phyloP scores from a whole-genome alignment of 1,139 yeast genomes.

The Geotrichum reessii region DNA sequence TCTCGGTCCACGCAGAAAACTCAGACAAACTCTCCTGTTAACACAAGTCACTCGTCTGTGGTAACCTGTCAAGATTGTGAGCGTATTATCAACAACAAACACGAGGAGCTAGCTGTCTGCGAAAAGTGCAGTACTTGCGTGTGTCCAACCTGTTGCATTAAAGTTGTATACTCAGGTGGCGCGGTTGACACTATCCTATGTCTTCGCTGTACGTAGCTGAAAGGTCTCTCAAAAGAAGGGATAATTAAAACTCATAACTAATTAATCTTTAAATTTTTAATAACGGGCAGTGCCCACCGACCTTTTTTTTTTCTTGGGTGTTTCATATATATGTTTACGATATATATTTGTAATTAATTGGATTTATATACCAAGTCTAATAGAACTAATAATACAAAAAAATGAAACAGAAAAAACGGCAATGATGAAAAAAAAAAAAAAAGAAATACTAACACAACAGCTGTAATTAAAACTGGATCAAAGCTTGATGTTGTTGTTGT shows the following conservation, averaged over 20 bases:
- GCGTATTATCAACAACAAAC: neutral
- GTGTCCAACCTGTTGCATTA: neutral
- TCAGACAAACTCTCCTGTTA: neutral
- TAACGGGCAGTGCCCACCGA: too few species aligned
- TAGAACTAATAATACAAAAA: neutral
- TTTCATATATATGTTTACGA: neutral
- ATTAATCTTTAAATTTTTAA: neutral
- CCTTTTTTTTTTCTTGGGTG: neutral
- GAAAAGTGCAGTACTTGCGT: neutral
- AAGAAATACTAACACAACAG: neutral
- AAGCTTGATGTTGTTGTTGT: neutral
- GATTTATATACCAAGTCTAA: neutral
- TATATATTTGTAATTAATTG: neutral
- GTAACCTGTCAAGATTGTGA: neutral
- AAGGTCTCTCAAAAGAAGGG: neutral
- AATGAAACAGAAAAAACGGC: neutral
- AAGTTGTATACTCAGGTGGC: neutral
- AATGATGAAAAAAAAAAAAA: neutral
- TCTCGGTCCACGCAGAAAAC: neutral
- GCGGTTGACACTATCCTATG: neutral
- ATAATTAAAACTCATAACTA: neutral
- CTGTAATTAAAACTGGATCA: neutral
- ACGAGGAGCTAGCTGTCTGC: neutral
- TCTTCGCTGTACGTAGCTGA: neutral
- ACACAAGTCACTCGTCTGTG: neutral